These are phyloP conservation scores for Cryptococcus sp. DNA, from an alignment of 1,284 basidiomycete species.

Conservation along the genomic window DNA sequence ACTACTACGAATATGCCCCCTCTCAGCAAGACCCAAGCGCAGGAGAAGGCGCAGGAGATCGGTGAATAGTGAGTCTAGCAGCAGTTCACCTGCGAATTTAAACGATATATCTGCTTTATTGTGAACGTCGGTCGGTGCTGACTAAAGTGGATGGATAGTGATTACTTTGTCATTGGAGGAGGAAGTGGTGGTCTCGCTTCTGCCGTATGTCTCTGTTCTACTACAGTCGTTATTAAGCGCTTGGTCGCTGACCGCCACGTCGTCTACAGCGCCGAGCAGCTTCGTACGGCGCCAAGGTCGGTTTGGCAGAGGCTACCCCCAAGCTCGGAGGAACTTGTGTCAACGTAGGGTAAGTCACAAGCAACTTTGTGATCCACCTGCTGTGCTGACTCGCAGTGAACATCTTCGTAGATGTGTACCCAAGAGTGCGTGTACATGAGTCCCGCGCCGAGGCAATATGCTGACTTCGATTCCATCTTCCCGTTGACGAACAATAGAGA, in stretches of 20 bases:
- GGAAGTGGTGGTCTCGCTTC: slow-evolving; percentile 54
- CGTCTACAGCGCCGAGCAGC: slow-evolving; percentile 74
- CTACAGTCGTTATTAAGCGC: neutral
- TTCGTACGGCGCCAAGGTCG: slow-evolving; percentile 91
- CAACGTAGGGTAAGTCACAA: slow-evolving; percentile 59
- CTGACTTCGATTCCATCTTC: neutral
- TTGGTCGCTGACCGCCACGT: slow-evolving; percentile 1
- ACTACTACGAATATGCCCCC: slow-evolving; percentile 48
- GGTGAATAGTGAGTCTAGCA: slow-evolving; percentile 46
- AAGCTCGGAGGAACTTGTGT: slow-evolving; percentile 94
- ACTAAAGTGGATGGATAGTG: slow-evolving; percentile 23
- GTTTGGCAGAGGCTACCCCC: slow-evolving; percentile 77
- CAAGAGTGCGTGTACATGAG: slow-evolving; percentile 64
- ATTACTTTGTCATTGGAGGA: slow-evolving; percentile 53
- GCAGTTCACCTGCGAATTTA: neutral
- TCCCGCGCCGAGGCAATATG: too few species aligned
- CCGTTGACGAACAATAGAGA: slow-evolving; percentile 57
- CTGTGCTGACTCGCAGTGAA: neutral
- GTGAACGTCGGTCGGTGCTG: slow-evolving; percentile 3
- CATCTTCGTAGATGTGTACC: slow-evolving; percentile 69
- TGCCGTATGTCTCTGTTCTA: slow-evolving; percentile 37
- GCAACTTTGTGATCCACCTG: slow-evolving; percentile 21
- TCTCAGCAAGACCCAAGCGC: slow-evolving; percentile 40
- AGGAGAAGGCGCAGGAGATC: slow-evolving; percentile 38
- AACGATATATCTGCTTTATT: neutral